Base-by-base conservation (phyloP, 345 rosid species). In the Linum usitatissimum region DNA sequence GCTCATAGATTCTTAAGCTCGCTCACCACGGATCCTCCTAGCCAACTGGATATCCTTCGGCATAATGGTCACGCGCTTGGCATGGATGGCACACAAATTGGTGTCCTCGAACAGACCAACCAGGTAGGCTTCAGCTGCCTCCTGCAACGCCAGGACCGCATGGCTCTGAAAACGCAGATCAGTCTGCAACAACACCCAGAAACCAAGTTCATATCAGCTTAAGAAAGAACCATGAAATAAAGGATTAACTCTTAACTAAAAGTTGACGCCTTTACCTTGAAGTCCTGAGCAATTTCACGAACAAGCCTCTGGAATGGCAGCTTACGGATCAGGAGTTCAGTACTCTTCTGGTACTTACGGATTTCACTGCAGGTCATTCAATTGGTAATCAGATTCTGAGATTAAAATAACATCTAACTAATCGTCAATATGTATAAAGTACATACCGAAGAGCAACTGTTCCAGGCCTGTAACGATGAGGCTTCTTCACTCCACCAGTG, bases 361-460 rank as follows among this genome's bases (percentile, higher is more conserved):
- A 55, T 55, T 55, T 55, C 58, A 55, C 58, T 55, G 58, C 58
- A 55, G 0, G 10, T n/a, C n/a, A n/a, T n/a, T n/a, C n/a, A n/a
- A n/a, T n/a, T n/a, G n/a, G n/a, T n/a, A n/a, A n/a, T n/a, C n/a
- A n/a, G n/a, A n/a, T n/a, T n/a, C n/a, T n/a, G n/a, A n/a, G n/a
- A n/a, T n/a, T n/a, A n/a, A n/a, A n/a, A n/a, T n/a, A n/a, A n/a
- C n/a, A n/a, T n/a, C n/a, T n/a, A n/a, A n/a, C n/a, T n/a, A n/a
- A n/a, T n/a, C n/a, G n/a, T n/a, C n/a, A n/a, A n/a, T n/a, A n/a
- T n/a, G n/a, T n/a, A n/a, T n/a, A n/a, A n/a, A n/a, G n/a, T n/a
- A n/a, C n/a, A n/a, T n/a, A 55, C 58, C 58, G 58, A 55, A 55
- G 58, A 55, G 58, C 58, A 55, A 55, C 58, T 18, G 58, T 55